A percentile compares a stretch with the other conserved stretches of the same genome.
Evolutionary conservation across 495 filamentous ascomycete genomes (phyloP).

Genomic region (Arthonia radiata): DNA sequence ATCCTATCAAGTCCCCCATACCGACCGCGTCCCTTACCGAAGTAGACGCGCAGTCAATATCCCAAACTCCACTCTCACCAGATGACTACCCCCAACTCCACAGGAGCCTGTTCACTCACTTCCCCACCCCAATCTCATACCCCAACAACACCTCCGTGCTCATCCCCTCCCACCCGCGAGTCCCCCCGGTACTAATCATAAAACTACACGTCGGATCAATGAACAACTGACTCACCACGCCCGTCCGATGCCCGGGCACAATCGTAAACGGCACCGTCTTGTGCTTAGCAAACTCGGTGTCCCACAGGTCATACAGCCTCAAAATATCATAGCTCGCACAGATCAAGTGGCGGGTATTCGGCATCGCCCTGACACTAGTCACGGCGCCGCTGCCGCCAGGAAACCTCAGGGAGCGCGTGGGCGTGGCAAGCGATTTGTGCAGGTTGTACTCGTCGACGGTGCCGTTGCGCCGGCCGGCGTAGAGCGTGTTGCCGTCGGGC

Average conservation of each 20-base stretch:
- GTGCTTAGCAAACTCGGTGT: slow-evolving; percentile 36
- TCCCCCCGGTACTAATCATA: slow-evolving; percentile 77
- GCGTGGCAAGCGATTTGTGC: slow-evolving; percentile 52
- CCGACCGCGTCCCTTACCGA: no score
- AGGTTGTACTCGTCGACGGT: slow-evolving; percentile 87
- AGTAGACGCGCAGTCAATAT: no score
- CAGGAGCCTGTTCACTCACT: no score
- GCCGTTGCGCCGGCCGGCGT: slow-evolving; percentile 75
- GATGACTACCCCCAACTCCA: no score
- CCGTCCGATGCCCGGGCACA: slow-evolving; percentile 74
- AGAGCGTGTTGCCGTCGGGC: slow-evolving; percentile 85
- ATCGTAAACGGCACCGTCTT: slow-evolving; percentile 81
- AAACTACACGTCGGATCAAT: slow-evolving; percentile 72
- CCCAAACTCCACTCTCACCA: no score
- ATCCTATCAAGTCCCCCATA: no score
- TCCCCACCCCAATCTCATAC: slow-evolving; percentile 55
- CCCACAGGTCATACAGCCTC: slow-evolving; percentile 66
- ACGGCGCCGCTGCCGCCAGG: slow-evolving; percentile 75
- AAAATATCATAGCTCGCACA: slow-evolving; percentile 92
- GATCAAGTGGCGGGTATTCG: slow-evolving; percentile 76
- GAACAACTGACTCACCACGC: slow-evolving; percentile 63
- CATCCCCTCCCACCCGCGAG: slow-evolving; percentile 85
- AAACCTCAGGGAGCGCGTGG: slow-evolving; percentile 69
- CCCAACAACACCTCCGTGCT: slow-evolving; percentile 78
- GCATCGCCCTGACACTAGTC: slow-evolving; percentile 67